These are phyloP conservation scores for Cymbopogon citratus DNA, from an alignment of 176 grass and related monocot genomes.

Conservation along the genomic window DNA sequence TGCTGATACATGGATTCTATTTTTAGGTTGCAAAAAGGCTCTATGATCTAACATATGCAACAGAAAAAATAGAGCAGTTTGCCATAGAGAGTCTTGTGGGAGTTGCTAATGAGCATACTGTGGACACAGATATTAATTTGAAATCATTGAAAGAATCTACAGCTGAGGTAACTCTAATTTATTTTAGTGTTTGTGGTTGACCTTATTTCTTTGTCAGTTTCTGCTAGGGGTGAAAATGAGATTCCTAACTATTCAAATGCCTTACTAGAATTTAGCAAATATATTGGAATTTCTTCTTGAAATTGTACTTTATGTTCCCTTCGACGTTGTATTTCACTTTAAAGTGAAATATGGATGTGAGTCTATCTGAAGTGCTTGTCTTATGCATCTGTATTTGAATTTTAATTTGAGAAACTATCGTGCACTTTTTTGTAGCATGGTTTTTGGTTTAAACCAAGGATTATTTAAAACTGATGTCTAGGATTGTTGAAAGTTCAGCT, in stretches of 20 bases:
- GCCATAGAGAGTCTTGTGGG: slow-evolving; percentile 61
- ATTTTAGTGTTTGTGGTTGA: slow-evolving; percentile 6
- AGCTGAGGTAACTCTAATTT: slow-evolving; percentile 45
- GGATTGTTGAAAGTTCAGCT: background rate
- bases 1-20: slow-evolving; percentile 11
- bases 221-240: slow-evolving; percentile 6
- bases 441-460: background rate
- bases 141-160: slow-evolving; percentile 34
- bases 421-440: background rate
- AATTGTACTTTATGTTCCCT: slow-evolving; percentile 6
- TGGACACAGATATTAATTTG: slow-evolving; percentile 36
- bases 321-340: background rate
- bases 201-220: background rate
- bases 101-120: slow-evolving; percentile 48
- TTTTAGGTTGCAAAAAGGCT: slow-evolving; percentile 84
- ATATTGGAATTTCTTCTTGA: background rate
- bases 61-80: slow-evolving; percentile 73
- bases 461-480: background rate
- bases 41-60: slow-evolving; percentile 64
- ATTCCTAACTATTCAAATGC: background rate
- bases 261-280: background rate
- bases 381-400: background rate
- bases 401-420: slow-evolving; percentile 17
- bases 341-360: background rate
- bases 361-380: slow-evolving; percentile 2